Percentiles rank a stretch among this genome's conserved stretches.
phyloP scores from a whole-genome alignment of 495 filamentous ascomycete genomes.

The Articulospora tetracladia region DNA sequence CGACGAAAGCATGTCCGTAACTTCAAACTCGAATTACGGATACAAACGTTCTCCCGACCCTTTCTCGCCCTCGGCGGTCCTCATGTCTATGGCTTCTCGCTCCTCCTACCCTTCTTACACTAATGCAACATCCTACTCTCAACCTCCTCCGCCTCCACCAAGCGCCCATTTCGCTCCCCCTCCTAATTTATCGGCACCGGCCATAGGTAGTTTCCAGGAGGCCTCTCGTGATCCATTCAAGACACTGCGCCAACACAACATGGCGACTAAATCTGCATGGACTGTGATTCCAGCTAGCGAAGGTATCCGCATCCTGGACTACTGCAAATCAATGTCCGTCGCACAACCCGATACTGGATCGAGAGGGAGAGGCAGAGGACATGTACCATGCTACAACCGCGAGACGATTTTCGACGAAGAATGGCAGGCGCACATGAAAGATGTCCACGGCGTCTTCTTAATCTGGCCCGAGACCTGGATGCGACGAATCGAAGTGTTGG shows the following conservation, averaged over 20 bases:
- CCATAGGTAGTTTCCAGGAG: not conserved
- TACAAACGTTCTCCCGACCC: not conserved
- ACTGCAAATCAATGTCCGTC: conserved; percentile 10
- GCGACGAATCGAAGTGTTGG: conserved; percentile 22
- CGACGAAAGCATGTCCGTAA: not conserved
- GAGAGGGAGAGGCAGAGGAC: not conserved
- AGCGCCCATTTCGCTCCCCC: not conserved
- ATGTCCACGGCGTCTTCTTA: conserved; percentile 23
- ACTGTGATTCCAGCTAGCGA: conserved; percentile 20
- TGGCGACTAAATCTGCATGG: conserved; percentile 21
- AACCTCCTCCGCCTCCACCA: not conserved
- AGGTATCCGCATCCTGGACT: conserved; percentile 20
- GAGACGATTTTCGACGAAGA: conserved; percentile 25
- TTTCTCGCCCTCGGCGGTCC: conserved; percentile 13
- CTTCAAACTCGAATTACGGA: not conserved
- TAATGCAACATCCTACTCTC: not conserved
- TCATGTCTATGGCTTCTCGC: conserved; percentile 9
- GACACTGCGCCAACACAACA: conserved; percentile 15
- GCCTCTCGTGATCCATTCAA: conserved; percentile 10
- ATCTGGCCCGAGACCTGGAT: conserved; percentile 26
- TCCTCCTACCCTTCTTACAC: not conserved
- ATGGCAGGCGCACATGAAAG: conserved; percentile 27
- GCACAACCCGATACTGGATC: not conserved
- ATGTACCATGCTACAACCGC: conserved; percentile 21
- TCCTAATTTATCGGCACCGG: not conserved